These are phyloP conservation scores for Xylaria sp. DNA, from an alignment of 495 filamentous ascomycete species.

Conservation along the genomic window DNA sequence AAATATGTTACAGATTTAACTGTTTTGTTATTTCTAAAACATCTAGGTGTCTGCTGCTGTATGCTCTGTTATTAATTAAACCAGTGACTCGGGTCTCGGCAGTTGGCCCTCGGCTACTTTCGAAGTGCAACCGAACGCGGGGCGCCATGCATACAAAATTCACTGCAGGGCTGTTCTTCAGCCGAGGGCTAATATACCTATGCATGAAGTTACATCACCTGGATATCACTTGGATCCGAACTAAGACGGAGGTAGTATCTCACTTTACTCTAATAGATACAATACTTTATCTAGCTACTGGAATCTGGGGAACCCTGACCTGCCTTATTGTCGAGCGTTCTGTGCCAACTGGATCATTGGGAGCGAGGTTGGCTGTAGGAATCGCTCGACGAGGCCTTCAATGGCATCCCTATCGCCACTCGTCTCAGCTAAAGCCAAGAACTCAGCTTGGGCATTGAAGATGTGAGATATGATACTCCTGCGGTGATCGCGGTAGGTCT, in stretches of 20 bases:
- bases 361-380: neutral
- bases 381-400: conserved; percentile 13
- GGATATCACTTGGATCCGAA: neutral
- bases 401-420: conserved; percentile 16
- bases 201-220: neutral
- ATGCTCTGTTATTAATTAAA: neutral
- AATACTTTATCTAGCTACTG: neutral
- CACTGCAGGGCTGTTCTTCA: neutral
- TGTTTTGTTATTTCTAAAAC: conserved; percentile 5
- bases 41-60: neutral
- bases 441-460: conserved; percentile 12
- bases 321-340: neutral
- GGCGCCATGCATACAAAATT: neutral
- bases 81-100: conserved; percentile 20
- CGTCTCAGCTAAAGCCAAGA: conserved; percentile 4
- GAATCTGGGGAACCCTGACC: conserved; percentile 15
- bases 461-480: conserved; percentile 11
- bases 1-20: neutral
- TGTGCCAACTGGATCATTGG: conserved; percentile 2
- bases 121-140: neutral
- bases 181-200: conserved; percentile 16
- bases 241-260: neutral
- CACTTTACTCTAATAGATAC: neutral
- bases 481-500: conserved; percentile 23
- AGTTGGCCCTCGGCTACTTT: neutral